Base-by-base conservation (phyloP, 140 eudicot species). In the Bidens hawaiensis region DNA sequence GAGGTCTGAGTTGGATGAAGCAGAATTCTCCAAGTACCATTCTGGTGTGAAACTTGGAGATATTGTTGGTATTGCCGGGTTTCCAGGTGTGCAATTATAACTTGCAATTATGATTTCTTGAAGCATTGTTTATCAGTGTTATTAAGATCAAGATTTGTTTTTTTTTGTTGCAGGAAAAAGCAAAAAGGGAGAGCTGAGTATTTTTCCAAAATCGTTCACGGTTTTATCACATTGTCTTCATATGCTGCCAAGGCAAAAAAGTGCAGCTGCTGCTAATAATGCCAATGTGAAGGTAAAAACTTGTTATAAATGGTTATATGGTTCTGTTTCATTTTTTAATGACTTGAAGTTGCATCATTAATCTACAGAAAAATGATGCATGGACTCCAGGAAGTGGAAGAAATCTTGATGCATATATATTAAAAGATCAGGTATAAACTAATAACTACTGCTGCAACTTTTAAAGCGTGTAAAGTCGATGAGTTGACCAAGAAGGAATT, bases 41-140 rank as follows among this genome's bases (percentile, higher is more conserved):
- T 65, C 76, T 50, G 55, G 85, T 46, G 96, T 91, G 64, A 91
- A 87, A 65, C 96, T 96, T 66, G 96, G 98, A 34, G 98, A 91
- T 76, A 82, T 91, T 43, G 96, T 87, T 71, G 98, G 96, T 13
- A 73, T 87, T 11, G 41, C 73, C 30, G 96, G 98, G 30, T 79
- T 77, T 73, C 98, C 98, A 82, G 98, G 98, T 91, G 48, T 62
- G 89, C 17, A 34, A 27, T 41, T 46, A 58, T 2, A 26, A 40
- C 24, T 52, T 60, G 56, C 10, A 30, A 8, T 25, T 45, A 17
- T 36, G 56, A 3, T 21, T 46, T 16, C 28, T 49, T 21, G 27
- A 49, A 21, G 54, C 41, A 23, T 25, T 53, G 15, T 25, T 25
- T 25, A 16, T 24, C 54, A 27, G 16, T 4, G 54, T 17, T 53